phyloP scores from a whole-genome alignment of 148 eudicot genomes.

The Limonium bicolor region DNA sequence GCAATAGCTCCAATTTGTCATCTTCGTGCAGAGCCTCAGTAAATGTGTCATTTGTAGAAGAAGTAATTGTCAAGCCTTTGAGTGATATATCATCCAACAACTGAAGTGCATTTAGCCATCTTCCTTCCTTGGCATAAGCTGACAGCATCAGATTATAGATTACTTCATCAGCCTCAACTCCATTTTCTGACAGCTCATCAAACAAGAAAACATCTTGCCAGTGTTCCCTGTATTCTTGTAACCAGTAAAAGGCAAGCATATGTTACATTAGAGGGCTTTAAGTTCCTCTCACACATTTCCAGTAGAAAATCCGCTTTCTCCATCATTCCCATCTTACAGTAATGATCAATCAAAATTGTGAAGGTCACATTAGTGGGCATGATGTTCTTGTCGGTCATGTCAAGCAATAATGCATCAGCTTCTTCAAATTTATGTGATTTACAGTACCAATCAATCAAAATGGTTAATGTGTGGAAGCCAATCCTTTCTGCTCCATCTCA shows the following conservation, averaged over 20 bases:
- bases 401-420: conserved; percentile 38
- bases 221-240: conserved; percentile 30
- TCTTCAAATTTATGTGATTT: conserved; percentile 36
- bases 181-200: conserved; percentile 48
- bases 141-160: conserved; percentile 33
- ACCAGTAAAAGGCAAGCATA: conserved; percentile 57
- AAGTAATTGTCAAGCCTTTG: conserved; percentile 25
- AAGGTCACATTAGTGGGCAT: conserved; percentile 48
- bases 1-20: conserved; percentile 24
- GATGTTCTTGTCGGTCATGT: conserved; percentile 26
- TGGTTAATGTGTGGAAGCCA: conserved; percentile 54
- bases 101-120: conserved; percentile 29
- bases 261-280: conserved; percentile 42
- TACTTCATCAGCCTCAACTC: conserved; percentile 50
- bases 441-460: conserved; percentile 56
- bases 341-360: conserved; percentile 51
- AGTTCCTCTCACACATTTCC: conserved; percentile 50
- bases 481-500: conserved; percentile 36
- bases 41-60: conserved; percentile 21
- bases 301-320: conserved; percentile 42
- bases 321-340: conserved; percentile 51
- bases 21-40: conserved; percentile 17
- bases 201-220: conserved; percentile 46
- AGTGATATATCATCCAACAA: conserved; percentile 36
- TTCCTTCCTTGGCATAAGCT: conserved; percentile 32